Evolutionary conservation across 345 rosid species (phyloP).

Genomic region (Odontarrhena argentea): DNA sequence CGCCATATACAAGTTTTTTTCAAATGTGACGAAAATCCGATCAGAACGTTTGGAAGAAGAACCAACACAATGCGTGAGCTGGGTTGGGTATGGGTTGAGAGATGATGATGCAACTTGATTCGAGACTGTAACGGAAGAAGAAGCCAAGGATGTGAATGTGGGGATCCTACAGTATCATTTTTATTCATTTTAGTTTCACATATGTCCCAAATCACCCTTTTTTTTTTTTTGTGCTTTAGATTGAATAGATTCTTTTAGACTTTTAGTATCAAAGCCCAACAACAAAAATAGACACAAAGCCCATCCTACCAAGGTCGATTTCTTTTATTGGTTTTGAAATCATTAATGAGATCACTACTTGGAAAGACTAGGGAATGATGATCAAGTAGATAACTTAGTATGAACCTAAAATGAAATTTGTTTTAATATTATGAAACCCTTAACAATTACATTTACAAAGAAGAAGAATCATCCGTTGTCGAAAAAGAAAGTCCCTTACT

Average conservation of each 20-base stretch:
- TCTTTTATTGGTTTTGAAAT: too few species aligned
- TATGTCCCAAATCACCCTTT: not conserved
- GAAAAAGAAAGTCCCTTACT: too few species aligned
- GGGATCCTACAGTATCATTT: slow-evolving; percentile 4
- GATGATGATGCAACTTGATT: slow-evolving; percentile 28
- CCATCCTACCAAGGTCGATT: slow-evolving; percentile 1
- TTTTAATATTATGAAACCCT: too few species aligned
- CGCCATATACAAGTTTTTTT: not conserved
- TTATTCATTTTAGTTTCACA: slow-evolving; percentile 14
- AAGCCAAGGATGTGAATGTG: slow-evolving; percentile 2
- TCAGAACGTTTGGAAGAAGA: not conserved
- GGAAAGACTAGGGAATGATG: too few species aligned
- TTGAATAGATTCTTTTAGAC: slow-evolving; percentile 1
- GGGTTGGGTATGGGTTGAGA: not conserved
- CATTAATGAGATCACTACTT: too few species aligned
- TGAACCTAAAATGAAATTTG: too few species aligned
- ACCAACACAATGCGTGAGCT: not conserved
- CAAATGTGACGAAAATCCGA: slow-evolving; percentile 21
- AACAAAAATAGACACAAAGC: not conserved
- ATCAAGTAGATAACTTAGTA: too few species aligned
- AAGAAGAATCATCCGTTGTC: too few species aligned
- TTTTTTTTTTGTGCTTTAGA: not conserved
- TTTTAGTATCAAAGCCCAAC: slow-evolving; percentile 28
- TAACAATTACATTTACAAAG: too few species aligned
- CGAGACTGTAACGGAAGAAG: slow-evolving; percentile 4